Base-by-base conservation (phyloP, 1,284 basidiomycete species). In the Leccinum subrobustum region DNA sequence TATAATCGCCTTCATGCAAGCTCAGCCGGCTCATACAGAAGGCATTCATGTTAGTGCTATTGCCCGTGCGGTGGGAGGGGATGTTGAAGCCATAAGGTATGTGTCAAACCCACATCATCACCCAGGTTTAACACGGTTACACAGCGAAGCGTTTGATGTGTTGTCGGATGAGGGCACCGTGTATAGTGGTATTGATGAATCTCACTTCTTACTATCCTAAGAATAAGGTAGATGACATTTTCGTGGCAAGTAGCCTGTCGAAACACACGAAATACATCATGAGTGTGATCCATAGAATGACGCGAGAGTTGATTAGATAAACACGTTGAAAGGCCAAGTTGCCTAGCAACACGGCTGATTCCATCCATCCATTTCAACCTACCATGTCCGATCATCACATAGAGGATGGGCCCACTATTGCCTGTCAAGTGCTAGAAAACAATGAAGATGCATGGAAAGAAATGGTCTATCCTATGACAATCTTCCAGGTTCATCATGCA, bases 161-260 rank as follows among this genome's bases (percentile, higher is more conserved):
- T 77, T 95, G 56, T 84, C 89, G 76, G 82, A 86, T 39, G 83
- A 88, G 2, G 91, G 90, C 0, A 73, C 82, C 63, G 77, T 93
- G 58, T 92, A 82, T 68, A 85, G 83, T 52, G 88, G 88, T 1
- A 79, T 84, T 53, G 88, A 91, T 69, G 87, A 91, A 48, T 82
- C 80, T 9, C 84, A 86, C 65, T 86, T 83, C 64, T 70, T 76
- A 47, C 67, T 76, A 11, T 58, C 66, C 52, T 58, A 35, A 60
- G 20, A 23, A 6, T 52, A 25, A 62, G 51, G 25, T 12, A 29
- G 11, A 48, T 18, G 6, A 47, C 20, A 7, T 47, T 47, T 23
- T 20, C 20, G 44, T 18, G 20, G 20, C 9, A 23, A 47, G 42
- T 44, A 11, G 42, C 42, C 18, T 44, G 18, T 18, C 5, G 42